phyloP scores from a whole-genome alignment of 768 basidiomycete species.

The Amanita subjunquillea region DNA sequence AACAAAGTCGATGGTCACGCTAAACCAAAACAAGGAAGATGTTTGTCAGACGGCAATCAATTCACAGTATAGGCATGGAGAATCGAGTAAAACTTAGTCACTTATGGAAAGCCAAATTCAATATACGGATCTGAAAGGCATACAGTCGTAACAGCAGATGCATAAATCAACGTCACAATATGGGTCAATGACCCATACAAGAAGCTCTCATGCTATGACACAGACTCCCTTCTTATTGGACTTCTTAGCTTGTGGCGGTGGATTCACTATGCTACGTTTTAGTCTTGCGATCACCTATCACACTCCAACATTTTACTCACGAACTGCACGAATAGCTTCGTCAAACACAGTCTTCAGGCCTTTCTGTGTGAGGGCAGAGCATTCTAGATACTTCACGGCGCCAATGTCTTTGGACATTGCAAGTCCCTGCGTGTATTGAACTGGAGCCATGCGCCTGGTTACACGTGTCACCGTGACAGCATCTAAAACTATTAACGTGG shows the following conservation, averaged over 20 bases:
- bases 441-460: conserved; percentile 83
- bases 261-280: conserved; percentile 47
- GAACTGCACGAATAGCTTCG: conserved; percentile 94
- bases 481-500: neutral
- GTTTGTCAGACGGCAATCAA: neutral
- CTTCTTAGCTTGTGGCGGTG: conserved; percentile 53
- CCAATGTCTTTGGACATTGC: conserved; percentile 89
- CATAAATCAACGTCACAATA: conserved; percentile 56
- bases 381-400: conserved; percentile 94
- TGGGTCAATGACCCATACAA: conserved; percentile 18
- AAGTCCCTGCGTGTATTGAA: conserved; percentile 85
- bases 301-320: conserved; percentile 43
- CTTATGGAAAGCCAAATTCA: neutral
- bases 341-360: conserved; percentile 99
- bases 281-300: neutral
- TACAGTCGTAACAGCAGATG: conserved; percentile 60
- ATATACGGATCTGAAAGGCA: conserved; percentile 17
- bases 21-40: neutral
- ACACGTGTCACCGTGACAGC: neutral
- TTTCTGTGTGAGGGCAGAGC: conserved; percentile 95
- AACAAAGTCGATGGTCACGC: neutral
- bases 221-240: conserved; percentile 39
- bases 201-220: conserved; percentile 56
- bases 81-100: neutral
- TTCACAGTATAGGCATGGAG: neutral